Percentiles rank a stretch among this genome's conserved stretches.
phyloP scores from a whole-genome alignment of 371 early-diverging fungal genomes.

The Rhizopus sp. region DNA sequence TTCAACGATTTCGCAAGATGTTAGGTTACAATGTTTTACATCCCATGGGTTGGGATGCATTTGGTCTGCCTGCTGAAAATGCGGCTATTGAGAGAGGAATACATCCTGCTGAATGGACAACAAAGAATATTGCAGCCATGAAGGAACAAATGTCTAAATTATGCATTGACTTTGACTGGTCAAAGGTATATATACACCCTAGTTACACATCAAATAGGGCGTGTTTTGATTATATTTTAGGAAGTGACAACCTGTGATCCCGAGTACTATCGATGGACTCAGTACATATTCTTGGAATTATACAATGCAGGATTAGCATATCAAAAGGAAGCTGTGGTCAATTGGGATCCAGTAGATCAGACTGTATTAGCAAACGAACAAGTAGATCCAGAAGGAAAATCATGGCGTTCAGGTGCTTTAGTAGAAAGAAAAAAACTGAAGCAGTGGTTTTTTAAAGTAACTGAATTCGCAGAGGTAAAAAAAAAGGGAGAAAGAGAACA shows the following conservation, averaged over 20 bases:
- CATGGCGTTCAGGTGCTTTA: slow-evolving; percentile 93
- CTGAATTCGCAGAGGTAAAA: slow-evolving; percentile 78
- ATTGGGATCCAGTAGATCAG: slow-evolving; percentile 96
- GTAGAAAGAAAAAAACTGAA: slow-evolving; percentile 84
- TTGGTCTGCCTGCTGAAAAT: slow-evolving; percentile 99
- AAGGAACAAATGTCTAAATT: slow-evolving; percentile 77
- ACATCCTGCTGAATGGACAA: slow-evolving; percentile 86
- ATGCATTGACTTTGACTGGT: slow-evolving; percentile 89
- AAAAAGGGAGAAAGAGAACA: background rate
- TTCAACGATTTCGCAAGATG: slow-evolving; percentile 82
- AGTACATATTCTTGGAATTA: slow-evolving; percentile 81
- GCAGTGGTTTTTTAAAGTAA: slow-evolving; percentile 94
- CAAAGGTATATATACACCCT: slow-evolving; percentile 40
- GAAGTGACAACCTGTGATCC: slow-evolving; percentile 87
- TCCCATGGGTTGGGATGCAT: slow-evolving; percentile 99
- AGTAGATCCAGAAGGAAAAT: slow-evolving; percentile 86
- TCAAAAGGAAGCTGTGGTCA: slow-evolving; percentile 87
- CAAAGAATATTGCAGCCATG: slow-evolving; percentile 80
- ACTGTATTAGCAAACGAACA: slow-evolving; percentile 97
- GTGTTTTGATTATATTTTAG: slow-evolving; percentile 30
- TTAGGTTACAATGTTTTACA: slow-evolving; percentile 76
- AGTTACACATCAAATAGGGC: background rate
- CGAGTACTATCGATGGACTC: slow-evolving; percentile 92
- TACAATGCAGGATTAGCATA: slow-evolving; percentile 82
- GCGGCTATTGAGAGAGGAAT: slow-evolving; percentile 90